A percentile compares a stretch with the other conserved stretches of the same genome.
Evolutionary conservation across 2,329 filamentous ascomycete species (phyloP).

Genomic region (Bipolaris gigantea): DNA sequence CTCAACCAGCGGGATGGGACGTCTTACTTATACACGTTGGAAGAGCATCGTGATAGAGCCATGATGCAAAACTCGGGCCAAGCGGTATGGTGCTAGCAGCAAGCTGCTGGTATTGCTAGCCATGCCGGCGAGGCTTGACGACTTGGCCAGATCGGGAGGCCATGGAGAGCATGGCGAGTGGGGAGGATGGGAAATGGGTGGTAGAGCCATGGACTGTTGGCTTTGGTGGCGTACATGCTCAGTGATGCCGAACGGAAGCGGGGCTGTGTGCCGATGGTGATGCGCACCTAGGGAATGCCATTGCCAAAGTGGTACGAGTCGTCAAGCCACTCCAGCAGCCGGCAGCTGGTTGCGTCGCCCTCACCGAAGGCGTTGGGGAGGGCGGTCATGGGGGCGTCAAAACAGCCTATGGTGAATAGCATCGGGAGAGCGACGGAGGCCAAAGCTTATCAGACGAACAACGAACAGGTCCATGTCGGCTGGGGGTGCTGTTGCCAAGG

Average conservation of each 20-base stretch:
- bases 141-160: constrained; percentile 5
- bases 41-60: not conserved
- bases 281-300: constrained; percentile 15
- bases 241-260: constrained; percentile 6
- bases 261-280: constrained; percentile 8
- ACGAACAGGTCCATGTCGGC: constrained; percentile 11
- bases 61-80: constrained; percentile 2
- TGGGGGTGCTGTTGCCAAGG: not conserved
- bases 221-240: constrained; percentile 16
- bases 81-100: constrained; percentile 5
- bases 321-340: constrained; percentile 5
- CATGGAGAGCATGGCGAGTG: not conserved
- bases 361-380: constrained; percentile 4
- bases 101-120: constrained; percentile 9
- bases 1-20: constrained; percentile 9
- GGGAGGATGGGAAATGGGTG: constrained; percentile 7
- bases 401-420: constrained; percentile 11
- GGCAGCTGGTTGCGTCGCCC: constrained; percentile 5
- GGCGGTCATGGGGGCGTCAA: not conserved
- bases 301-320: constrained; percentile 4
- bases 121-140: not conserved
- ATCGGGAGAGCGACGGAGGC: constrained; percentile 22
- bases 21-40: constrained; percentile 18
- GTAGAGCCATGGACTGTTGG: constrained; percentile 7
- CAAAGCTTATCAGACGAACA: constrained; percentile 18